A percentile compares a stretch with the other conserved stretches of the same genome.
Evolutionary conservation across 2,329 filamentous ascomycete genomes (phyloP).

Genomic region (Trichophyton verrucosum): DNA sequence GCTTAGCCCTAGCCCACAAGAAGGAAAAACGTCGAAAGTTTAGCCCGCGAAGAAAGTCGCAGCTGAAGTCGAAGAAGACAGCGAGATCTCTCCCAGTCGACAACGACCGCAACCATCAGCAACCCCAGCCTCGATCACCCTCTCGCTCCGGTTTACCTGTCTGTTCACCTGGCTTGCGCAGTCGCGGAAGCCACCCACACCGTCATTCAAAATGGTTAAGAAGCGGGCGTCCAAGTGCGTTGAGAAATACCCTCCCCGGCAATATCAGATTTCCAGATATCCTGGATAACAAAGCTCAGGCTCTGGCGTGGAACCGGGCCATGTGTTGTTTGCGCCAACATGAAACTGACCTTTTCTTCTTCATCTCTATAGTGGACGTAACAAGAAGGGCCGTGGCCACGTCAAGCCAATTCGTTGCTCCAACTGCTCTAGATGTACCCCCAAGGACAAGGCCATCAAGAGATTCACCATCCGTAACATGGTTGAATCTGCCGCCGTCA

Average conservation of each 20-base stretch:
- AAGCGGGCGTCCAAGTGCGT: constrained; percentile 63
- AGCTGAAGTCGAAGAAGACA: not conserved
- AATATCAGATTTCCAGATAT: not conserved
- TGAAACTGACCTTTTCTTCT: constrained; percentile 1
- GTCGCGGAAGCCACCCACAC: constrained; percentile 9
- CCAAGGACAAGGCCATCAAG: constrained; percentile 99
- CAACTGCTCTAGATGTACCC: constrained; percentile 81
- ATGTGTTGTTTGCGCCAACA: not conserved
- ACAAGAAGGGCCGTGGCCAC: constrained; percentile 99
- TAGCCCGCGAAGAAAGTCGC: not conserved
- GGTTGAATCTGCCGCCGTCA: constrained; percentile 99
- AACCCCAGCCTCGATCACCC: constrained; percentile 2
- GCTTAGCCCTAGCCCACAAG: constrained; percentile 9
- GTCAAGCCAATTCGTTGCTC: constrained; percentile 97
- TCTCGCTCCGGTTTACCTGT: constrained; percentile 3
- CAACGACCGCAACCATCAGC: not conserved
- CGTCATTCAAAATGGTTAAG: constrained; percentile 56
- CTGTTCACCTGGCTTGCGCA: constrained; percentile 2
- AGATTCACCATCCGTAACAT: constrained; percentile 99
- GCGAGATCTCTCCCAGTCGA: constrained; percentile 1
- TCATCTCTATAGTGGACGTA: constrained; percentile 60
- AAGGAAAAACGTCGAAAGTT: not conserved
- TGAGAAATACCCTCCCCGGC: constrained; percentile 14
- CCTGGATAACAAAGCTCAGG: not conserved
- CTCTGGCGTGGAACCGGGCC: not conserved